Conservation (phyloP, 352 stramenopile genomes). For the Pythium pectinolyticum region DNA sequence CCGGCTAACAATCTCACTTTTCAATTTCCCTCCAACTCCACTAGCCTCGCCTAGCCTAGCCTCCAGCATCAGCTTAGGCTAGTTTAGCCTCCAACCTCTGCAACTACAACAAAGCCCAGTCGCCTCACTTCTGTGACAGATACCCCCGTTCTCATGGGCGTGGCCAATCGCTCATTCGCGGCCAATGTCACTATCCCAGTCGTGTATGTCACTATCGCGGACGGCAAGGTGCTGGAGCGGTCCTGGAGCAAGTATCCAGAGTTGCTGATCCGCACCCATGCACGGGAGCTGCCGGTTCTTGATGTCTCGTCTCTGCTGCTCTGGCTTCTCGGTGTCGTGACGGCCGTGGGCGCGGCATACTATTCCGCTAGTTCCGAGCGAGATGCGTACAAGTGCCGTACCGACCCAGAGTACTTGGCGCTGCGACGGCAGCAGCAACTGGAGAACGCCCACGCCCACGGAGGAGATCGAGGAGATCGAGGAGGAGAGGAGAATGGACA, state of each 20-base stretch:
- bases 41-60: too few relatives aligned
- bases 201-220: slow-evolving; percentile 65
- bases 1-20: too few relatives aligned
- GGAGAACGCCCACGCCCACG: slow-evolving; percentile 13
- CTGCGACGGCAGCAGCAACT: slow-evolving; percentile 28
- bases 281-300: slow-evolving; percentile 46
- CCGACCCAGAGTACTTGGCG: slow-evolving; percentile 22
- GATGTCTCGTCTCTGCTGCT: slow-evolving; percentile 62
- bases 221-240: slow-evolving; percentile 49
- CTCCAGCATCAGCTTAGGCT: too few relatives aligned
- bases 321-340: slow-evolving; percentile 61
- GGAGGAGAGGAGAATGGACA: slow-evolving; percentile 16
- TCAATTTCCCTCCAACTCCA: too few relatives aligned
- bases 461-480: too few relatives aligned
- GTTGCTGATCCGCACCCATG: slow-evolving; percentile 47
- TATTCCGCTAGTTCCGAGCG: slow-evolving; percentile 43
- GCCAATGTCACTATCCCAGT: slow-evolving; percentile 56
- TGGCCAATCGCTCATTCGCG: slow-evolving; percentile 39
- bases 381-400: slow-evolving; percentile 25
- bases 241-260: slow-evolving; percentile 38
- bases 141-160: slow-evolving; percentile 76
- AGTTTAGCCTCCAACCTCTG: too few relatives aligned
- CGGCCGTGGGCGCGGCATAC: slow-evolving; percentile 60
- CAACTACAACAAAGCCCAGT: too few relatives aligned
- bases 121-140: slow-evolving; percentile 86